Evolutionary conservation across 2,329 filamentous ascomycete species (phyloP), one percentile per base, ranked within the genome.

Genomic region (Orbilia quercus): DNA sequence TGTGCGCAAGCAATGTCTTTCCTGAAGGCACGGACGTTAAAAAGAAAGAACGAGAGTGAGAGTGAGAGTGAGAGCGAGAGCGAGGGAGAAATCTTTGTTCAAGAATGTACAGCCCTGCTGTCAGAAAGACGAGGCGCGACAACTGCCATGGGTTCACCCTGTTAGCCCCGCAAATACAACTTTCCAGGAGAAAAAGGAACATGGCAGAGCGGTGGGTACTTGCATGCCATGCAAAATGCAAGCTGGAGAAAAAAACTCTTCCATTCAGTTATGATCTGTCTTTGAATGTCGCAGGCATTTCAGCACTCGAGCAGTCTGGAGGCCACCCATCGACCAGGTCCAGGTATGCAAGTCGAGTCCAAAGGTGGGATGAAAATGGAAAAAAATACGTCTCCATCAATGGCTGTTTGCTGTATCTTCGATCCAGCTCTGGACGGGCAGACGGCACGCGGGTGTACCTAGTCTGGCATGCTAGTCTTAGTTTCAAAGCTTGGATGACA

Each of bases 151-250:
- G 69, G 69, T 73, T 62, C 25, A 73, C 69, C 69, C 62, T 73
- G 69, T 73, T 73, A 73, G 69, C 69, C 69, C 69, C 69, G 69
- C 69, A 73, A 73, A 60, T 65, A 54, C 63, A 51, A 59, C 45
- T 57, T 45, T 53, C 58, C 59, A 59, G 36, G 59, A 57, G 50
- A 59, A 67, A 59, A 67, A 63, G 50, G 57, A 57, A 63, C 22
- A 55, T 14, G 51, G 18, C 47, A 55, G 20, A 48, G 23, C 59
- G 31, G 53, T 73, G 69, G 60, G 54, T 73, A 66, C 54, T 53
- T 54, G 69, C 69, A 73, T 47, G 50, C 36, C 36, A 62, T 45
- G 59, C 57, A 45, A 28, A 28, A 55, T 71, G 67, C 47, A 60
- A 23, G 64, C 47, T 69, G 69, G 67, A 73, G 66, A 73, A 73